Base-by-base conservation (phyloP, 177 flowering plant genomes). In the Vitis hybrid region DNA sequence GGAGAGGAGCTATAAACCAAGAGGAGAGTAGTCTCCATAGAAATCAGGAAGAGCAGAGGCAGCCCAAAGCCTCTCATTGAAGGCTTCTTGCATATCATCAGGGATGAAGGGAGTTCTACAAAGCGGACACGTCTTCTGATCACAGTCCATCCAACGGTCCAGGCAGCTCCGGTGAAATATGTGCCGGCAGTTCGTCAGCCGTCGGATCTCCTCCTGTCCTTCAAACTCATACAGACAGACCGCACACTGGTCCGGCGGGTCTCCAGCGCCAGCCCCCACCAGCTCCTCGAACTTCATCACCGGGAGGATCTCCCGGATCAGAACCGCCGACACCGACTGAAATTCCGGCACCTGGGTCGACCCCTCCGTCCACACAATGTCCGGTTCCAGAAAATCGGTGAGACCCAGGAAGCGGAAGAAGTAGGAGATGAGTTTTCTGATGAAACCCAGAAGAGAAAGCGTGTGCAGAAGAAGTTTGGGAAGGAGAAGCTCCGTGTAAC, bases 81-180 rank as follows among this genome's bases (percentile, higher is more conserved):
- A 86, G 2, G 72, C 65, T 17, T 81, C 94, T 72, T 79, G 90
- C 89, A 87, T 65, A 65, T 90, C 93, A 50, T 87, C 94, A 0
- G 94, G 88, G 0, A 91, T 71, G 32, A 94, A 83, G 2, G 84
- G 84, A 30, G 87, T 85, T 55, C 98, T 65, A 60, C 98, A 94
- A 6, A 94, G 92, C 1, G 98, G 98, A 49, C 98, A 94, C 21
- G 97, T 94, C 62, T 74, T 84, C 82, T 89, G 97, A 66, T 91
- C 97, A 72, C 88, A 95, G 23, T 88, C 97, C 89, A 96, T 86
- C 99, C 99, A 96, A 57, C 95, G 97, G 83, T 96, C 98, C 61
- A 96, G 74, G 63, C 99, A 96, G 78, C 80, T 70, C 77, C 85
- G 76, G 76, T 96, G 99, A 77, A 93, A 96, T 4, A 94, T 79